Evolutionary conservation across 352 stramenopile genomes (phyloP).

Genomic region (Phytopythium sindhum): DNA sequence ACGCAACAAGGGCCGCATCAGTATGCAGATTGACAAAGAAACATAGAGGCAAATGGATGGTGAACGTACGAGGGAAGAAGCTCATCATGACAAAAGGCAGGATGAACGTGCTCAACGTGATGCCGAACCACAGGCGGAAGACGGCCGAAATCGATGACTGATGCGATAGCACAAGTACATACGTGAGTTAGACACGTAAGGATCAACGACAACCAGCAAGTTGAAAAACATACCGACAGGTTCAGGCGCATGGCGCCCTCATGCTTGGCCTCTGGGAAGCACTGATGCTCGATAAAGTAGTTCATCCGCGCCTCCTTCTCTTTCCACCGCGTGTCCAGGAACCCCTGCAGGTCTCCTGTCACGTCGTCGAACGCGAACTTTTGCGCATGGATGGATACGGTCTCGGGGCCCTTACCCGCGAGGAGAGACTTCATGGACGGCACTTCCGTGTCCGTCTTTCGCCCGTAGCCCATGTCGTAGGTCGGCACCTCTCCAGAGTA

Average conservation of each 20-base stretch:
- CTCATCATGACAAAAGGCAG: conserved; percentile 74
- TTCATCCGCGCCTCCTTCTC: conserved; percentile 74
- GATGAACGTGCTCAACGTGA: conserved; percentile 58
- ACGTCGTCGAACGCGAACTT: conserved; percentile 70
- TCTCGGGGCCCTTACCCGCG: conserved; percentile 42
- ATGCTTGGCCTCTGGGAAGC: conserved; percentile 35
- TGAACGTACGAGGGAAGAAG: conserved; percentile 67
- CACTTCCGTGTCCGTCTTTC: conserved; percentile 77
- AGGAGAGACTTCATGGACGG: conserved; percentile 80
- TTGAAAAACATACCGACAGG: conserved; percentile 27
- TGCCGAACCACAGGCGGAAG: conserved; percentile 72
- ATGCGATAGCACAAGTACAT: background rate
- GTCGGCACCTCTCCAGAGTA: conserved; percentile 86
- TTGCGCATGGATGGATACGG: conserved; percentile 53
- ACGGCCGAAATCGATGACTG: conserved; percentile 63
- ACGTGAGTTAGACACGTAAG: background rate
- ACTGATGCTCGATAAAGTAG: conserved; percentile 75
- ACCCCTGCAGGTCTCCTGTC: conserved; percentile 42
- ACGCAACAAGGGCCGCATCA: background rate
- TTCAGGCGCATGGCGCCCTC: conserved; percentile 24
- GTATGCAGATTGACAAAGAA: background rate
- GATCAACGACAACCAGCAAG: background rate
- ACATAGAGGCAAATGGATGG: background rate
- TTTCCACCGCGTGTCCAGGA: conserved; percentile 66
- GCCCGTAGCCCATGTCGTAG: conserved; percentile 86